Evolutionary conservation across 345 rosid genomes (phyloP).

Genomic region (Clausena lansium): DNA sequence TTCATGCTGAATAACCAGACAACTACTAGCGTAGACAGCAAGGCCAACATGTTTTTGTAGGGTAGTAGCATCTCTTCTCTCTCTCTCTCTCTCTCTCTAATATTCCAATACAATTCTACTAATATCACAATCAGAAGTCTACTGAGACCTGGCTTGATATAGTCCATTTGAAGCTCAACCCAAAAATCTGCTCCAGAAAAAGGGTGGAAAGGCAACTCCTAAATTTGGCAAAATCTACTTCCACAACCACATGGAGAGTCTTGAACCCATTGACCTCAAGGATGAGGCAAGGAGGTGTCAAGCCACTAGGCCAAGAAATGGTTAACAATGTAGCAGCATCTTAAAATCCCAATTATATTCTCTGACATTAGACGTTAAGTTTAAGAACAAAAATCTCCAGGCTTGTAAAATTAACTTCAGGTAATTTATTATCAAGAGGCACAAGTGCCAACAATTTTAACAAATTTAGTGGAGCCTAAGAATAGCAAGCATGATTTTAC

Average conservation of each 20-base stretch:
- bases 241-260: too few relatives aligned
- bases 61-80: not conserved
- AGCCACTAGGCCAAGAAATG: too few relatives aligned
- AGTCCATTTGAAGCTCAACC: too few relatives aligned
- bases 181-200: too few relatives aligned
- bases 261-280: too few relatives aligned
- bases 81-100: too few relatives aligned
- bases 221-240: too few relatives aligned
- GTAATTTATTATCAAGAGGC: not conserved
- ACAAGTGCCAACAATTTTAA: not conserved
- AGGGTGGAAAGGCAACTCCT: too few relatives aligned
- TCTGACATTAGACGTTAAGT: not conserved
- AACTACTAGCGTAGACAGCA: not conserved
- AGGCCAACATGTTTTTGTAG: not conserved
- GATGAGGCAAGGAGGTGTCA: too few relatives aligned
- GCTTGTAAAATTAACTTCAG: not conserved
- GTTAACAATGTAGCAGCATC: not conserved
- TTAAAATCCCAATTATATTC: not conserved
- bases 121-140: too few relatives aligned
- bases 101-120: too few relatives aligned
- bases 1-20: not conserved
- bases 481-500: conserved; percentile 45
- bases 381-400: not conserved
- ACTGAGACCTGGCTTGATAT: too few relatives aligned
- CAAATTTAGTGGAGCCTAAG: conserved; percentile 6